Evolutionary conservation across 441 rosid genomes (phyloP).

Genomic region (Hura crepitans): DNA sequence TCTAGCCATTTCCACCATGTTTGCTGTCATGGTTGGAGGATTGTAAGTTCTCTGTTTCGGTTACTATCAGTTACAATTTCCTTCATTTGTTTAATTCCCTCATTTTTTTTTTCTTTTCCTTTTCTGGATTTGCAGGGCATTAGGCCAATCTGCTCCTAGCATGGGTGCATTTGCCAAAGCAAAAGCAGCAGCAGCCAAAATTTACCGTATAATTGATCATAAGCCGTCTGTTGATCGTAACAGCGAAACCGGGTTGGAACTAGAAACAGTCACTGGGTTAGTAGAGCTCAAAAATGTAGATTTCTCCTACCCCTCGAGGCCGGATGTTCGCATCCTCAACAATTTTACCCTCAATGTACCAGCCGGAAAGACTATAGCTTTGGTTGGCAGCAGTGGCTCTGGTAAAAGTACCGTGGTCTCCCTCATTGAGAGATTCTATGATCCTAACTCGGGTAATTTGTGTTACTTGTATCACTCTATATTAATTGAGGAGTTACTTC

Average conservation of each 20-base stretch:
- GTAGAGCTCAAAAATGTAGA: slow-evolving; percentile 82
- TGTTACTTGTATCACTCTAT: not conserved
- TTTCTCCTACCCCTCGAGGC: slow-evolving; percentile 92
- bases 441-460: slow-evolving; percentile 75
- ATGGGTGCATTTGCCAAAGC: slow-evolving; percentile 93
- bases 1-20: slow-evolving; percentile 96
- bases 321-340: slow-evolving; percentile 73
- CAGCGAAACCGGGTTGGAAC: slow-evolving; percentile 59
- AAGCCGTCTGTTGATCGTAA: slow-evolving; percentile 68
- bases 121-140: slow-evolving; percentile 47
- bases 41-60: slow-evolving; percentile 49
- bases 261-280: slow-evolving; percentile 71
- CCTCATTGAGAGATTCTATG: slow-evolving; percentile 93
- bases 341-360: slow-evolving; percentile 73
- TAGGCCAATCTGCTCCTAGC: slow-evolving; percentile 96
- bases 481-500: not conserved
- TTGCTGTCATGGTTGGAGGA: slow-evolving; percentile 98
- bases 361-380: slow-evolving; percentile 93
- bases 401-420: slow-evolving; percentile 99
- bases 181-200: slow-evolving; percentile 89
- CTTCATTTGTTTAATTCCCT: not conserved
- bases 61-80: not conserved
- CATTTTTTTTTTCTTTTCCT: slow-evolving; percentile 12
- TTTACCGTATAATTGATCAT: slow-evolving; percentile 80
- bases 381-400: slow-evolving; percentile 99